Percentiles rank a stretch among this genome's conserved stretches.
These are phyloP conservation scores for Ogataea paraovalis DNA, from an alignment of 805 yeast genomes.

Conservation along the genomic window DNA sequence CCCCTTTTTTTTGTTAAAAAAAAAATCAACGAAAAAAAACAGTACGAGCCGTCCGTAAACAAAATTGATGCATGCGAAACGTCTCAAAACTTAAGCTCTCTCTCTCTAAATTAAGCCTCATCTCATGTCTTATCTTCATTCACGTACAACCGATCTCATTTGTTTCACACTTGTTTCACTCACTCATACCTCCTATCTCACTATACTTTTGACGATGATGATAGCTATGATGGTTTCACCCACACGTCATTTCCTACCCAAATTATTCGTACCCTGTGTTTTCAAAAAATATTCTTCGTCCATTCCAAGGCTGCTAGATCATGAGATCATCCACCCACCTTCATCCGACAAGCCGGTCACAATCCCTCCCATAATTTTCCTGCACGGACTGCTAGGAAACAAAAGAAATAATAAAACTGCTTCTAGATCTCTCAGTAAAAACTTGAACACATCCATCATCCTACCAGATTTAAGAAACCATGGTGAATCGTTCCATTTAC, in stretches of 20 bases:
- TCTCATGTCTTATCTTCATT: no score
- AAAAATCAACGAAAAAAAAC: no score
- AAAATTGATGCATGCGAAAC: no score
- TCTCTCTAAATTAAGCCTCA: no score
- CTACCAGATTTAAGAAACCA: conserved; percentile 83
- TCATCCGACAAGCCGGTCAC: background rate
- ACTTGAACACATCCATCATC: conserved; percentile 52
- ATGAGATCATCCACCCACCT: conserved; percentile 6
- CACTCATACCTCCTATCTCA: no score
- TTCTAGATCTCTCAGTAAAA: conserved; percentile 47
- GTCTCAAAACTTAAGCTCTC: no score
- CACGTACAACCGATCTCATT: background rate
- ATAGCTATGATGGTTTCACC: no score
- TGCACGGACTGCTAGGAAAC: conserved; percentile 89
- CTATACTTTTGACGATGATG: no score
- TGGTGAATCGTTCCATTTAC: conserved; percentile 78
- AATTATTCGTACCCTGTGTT: no score
- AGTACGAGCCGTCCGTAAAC: no score
- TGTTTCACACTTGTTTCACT: background rate
- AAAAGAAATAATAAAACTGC: conserved; percentile 74
- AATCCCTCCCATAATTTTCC: conserved; percentile 62
- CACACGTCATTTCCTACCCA: no score
- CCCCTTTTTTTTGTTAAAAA: no score
- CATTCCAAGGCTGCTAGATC: background rate
- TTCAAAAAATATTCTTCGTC: background rate